Evolutionary conservation across 1,284 basidiomycete genomes (phyloP).

Genomic region (Termitomyces sp.): DNA sequence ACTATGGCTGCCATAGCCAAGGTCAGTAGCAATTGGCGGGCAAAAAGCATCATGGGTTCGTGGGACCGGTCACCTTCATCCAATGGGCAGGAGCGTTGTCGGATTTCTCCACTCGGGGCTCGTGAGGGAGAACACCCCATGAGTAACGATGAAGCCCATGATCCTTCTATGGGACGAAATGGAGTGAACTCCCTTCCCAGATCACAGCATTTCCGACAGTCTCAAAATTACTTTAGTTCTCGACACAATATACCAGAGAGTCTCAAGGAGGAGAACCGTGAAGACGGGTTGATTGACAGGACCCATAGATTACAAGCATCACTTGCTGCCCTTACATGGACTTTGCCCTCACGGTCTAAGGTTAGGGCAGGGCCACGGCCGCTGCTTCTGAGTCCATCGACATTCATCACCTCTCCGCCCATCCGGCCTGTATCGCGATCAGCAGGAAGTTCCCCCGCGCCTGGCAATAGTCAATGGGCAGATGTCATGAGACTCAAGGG

Average conservation of each 20-base stretch:
- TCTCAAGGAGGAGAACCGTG: slow-evolving; percentile 31
- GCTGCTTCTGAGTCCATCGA: slow-evolving; percentile 45
- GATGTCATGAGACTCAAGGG: slow-evolving; percentile 40
- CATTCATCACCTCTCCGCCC: slow-evolving; percentile 36
- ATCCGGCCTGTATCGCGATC: slow-evolving; percentile 31
- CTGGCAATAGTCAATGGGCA: slow-evolving; percentile 39
- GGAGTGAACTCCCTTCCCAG: slow-evolving; percentile 48
- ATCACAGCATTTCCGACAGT: slow-evolving; percentile 53
- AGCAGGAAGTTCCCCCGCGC: slow-evolving; percentile 32
- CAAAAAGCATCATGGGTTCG: slow-evolving; percentile 46
- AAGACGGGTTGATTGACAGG: slow-evolving; percentile 33
- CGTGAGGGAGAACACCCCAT: slow-evolving; percentile 17
- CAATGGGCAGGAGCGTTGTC: slow-evolving; percentile 1
- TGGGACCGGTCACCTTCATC: slow-evolving; percentile 32
- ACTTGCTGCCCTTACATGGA: slow-evolving; percentile 36
- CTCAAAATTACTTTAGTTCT: slow-evolving; percentile 49
- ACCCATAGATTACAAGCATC: slow-evolving; percentile 39
- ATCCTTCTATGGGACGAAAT: slow-evolving; percentile 37
- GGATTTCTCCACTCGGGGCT: slow-evolving; percentile 14
- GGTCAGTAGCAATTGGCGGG: slow-evolving; percentile 69
- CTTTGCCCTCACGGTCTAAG: slow-evolving; percentile 20
- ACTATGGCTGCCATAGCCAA: slow-evolving; percentile 64
- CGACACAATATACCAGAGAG: slow-evolving; percentile 2
- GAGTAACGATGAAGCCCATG: slow-evolving; percentile 17
- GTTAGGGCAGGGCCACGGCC: slow-evolving; percentile 50